phyloP scores from a whole-genome alignment of 1,139 yeast genomes.

The Pichia sorboxylosa region DNA sequence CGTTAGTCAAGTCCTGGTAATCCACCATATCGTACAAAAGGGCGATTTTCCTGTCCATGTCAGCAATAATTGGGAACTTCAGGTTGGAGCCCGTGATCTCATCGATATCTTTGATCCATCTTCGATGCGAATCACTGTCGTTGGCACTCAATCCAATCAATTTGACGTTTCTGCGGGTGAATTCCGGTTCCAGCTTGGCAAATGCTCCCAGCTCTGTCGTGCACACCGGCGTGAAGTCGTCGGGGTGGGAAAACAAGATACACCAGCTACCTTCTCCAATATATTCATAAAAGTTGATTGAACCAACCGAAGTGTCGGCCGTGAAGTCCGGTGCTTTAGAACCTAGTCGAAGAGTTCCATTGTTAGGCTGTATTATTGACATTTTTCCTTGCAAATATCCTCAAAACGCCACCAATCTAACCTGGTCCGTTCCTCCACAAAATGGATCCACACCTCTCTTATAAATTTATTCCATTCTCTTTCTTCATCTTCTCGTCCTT shows the following conservation, averaged over 20 bases:
- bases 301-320: conserved; percentile 64
- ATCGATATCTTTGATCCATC: conserved; percentile 77
- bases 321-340: conserved; percentile 72
- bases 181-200: conserved; percentile 74
- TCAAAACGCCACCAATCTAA: too few species aligned
- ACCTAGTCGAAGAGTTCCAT: conserved; percentile 34
- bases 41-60: conserved; percentile 60
- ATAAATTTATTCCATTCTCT: too few species aligned
- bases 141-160: conserved; percentile 73
- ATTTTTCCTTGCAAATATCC: too few species aligned
- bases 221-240: conserved; percentile 82
- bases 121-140: conserved; percentile 55
- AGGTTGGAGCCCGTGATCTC: conserved; percentile 59
- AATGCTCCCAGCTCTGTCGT: conserved; percentile 86
- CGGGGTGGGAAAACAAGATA: conserved; percentile 76
- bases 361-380: conserved; percentile 21
- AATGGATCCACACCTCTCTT: too few species aligned
- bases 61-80: conserved; percentile 72
- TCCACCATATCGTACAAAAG: conserved; percentile 69
- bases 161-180: conserved; percentile 64
- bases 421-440: too few species aligned
- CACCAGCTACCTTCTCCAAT: conserved; percentile 62
- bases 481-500: too few species aligned
- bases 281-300: conserved; percentile 64
- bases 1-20: conserved; percentile 49